Percentiles rank a stretch among this genome's conserved stretches.
Evolutionary conservation across 106 monocot species (phyloP).

Genomic region (Narthecium ossifragum): DNA sequence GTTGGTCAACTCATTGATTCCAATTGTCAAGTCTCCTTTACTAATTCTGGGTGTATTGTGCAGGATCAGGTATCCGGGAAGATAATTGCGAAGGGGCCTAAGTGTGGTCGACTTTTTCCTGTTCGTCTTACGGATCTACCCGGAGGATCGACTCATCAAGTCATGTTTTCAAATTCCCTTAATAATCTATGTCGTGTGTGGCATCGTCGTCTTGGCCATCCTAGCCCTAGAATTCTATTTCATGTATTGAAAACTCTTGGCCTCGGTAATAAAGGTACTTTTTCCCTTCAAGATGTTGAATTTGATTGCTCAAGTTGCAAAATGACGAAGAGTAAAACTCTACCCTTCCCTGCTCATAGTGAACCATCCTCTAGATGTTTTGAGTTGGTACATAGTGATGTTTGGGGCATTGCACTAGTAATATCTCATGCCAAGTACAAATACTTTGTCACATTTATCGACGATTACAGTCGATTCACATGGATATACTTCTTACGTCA

Average conservation of each 20-base stretch:
- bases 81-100: neutral
- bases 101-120: too few species aligned
- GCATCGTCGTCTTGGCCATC: neutral
- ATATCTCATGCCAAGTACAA: too few species aligned
- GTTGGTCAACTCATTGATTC: slow-evolving; percentile 3
- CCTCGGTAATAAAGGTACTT: neutral
- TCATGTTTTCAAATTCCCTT: neutral
- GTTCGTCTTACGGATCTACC: neutral
- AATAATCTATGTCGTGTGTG: neutral
- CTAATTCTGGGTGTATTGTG: neutral
- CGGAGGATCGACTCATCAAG: too few species aligned
- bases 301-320: neutral
- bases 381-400: neutral
- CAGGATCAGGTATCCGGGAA: slow-evolving; percentile 2
- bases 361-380: too few species aligned
- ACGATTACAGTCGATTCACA: neutral
- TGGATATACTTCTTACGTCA: too few species aligned
- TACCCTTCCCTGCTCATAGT: neutral
- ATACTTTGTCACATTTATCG: neutral
- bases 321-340: neutral
- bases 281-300: neutral
- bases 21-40: neutral
- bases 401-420: too few species aligned
- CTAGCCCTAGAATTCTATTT: neutral
- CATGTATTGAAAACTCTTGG: neutral